Evolutionary conservation across 345 rosid genomes (phyloP).

Genomic region (Chamaenerion angustifolium): DNA sequence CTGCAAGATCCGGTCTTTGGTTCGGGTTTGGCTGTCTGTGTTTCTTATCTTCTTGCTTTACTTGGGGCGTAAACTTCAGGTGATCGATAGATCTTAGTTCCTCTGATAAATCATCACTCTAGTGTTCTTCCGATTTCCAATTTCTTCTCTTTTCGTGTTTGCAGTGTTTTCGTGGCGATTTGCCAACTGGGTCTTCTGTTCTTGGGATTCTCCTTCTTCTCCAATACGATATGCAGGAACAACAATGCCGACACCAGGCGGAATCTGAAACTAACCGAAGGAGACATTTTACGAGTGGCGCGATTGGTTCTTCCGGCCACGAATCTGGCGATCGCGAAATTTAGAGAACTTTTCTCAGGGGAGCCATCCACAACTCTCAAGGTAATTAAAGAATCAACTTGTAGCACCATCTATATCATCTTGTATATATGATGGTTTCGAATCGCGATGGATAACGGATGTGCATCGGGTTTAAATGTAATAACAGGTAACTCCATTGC

Average conservation of each 20-base stretch:
- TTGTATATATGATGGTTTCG: background rate
- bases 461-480: slow-evolving; percentile 3
- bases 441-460: background rate
- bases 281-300: slow-evolving; percentile 45
- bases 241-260: slow-evolving; percentile 24
- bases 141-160: slow-evolving; percentile 6
- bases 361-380: slow-evolving; percentile 90
- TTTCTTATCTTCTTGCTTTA: slow-evolving; percentile 71
- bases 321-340: slow-evolving; percentile 59
- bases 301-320: slow-evolving; percentile 60
- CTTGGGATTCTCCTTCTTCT: slow-evolving; percentile 66
- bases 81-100: slow-evolving; percentile 6
- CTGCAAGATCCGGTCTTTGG: slow-evolving; percentile 79
- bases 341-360: slow-evolving; percentile 71
- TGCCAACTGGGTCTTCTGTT: slow-evolving; percentile 74
- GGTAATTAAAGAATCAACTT: slow-evolving; percentile 25
- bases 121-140: background rate
- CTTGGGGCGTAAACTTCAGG: slow-evolving; percentile 69
- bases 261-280: slow-evolving; percentile 48
- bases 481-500: slow-evolving; percentile 64
- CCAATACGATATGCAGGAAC: slow-evolving; percentile 56
- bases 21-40: slow-evolving; percentile 74
- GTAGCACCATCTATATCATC: background rate
- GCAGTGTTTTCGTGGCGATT: slow-evolving; percentile 51
- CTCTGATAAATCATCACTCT: background rate